Evolutionary conservation across 2,329 filamentous ascomycete species (phyloP), one percentile per base, ranked within the genome.

Genomic region (Aspergillus sclerotialis): DNA sequence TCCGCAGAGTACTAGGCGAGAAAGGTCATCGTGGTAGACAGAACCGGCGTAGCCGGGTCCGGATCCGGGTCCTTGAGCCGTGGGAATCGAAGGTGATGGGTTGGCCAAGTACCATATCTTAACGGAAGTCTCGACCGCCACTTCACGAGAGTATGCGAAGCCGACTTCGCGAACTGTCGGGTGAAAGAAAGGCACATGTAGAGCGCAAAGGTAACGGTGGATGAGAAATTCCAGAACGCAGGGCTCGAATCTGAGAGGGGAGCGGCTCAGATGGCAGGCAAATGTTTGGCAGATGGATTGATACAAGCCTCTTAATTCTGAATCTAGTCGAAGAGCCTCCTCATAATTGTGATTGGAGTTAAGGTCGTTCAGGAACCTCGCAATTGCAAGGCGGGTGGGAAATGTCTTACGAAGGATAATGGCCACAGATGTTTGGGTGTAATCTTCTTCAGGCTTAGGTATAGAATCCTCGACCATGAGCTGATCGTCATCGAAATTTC

Each of bases 61-160:
- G 28, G 15, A n/a, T n/a, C n/a, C 5, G 37, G 23, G 25, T 7
- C 4, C 2, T n/a, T 16, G 8, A 39, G 44, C 4, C 30, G 19
- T 3, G 28, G 37, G 13, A 9, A 44, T 33, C 4, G 43, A 26
- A 11, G 56, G 36, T 0, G 45, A 33, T 1, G 61, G 63, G 26
- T 57, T 64, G 1, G 54, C 53, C 1, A 60, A 45, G 23, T 49
- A 55, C 65, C 69, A 75, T 1, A 72, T 49, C 28, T 68, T 70
- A 9, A 73, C 54, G 0, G 68, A 60, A 0, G 60, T 60, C 5
- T 78, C 74, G 5, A 73, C 42, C 0, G 67, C 56, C 0, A 68
- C 62, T 27, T 68, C 71, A 1, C 70, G 55, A 0, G 74, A 75
- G 38, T 66, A 76, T 0, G 71, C 69, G 13, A 52, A 60, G 1